Evolutionary conservation across 129 eudicot species (phyloP), one percentile per base, ranked within the genome.

Genomic region (Saposhnikovia divaricata): DNA sequence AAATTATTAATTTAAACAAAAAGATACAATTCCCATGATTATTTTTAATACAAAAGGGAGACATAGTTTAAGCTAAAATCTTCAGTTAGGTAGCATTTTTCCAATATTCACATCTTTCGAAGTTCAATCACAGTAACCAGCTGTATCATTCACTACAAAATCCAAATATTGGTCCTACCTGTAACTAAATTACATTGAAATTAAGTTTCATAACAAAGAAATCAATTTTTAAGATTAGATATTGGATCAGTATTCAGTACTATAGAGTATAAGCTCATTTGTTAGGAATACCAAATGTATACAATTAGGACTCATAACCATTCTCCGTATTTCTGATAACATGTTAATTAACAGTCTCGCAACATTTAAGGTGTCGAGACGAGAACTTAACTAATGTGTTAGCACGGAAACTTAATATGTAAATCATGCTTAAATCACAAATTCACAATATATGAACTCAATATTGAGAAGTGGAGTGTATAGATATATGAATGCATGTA

Each of bases 401-500:
- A 2, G 4, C 5, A 23, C 4, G 4, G 2, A 21, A 55, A 6
- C 27, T 55, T 21, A 55, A 55, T 6, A 50, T 50, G 18, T 16
- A 48, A 14, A 14, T 48, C 53, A 13, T 48, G 53, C 53, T 48
- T 13, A 48, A 13, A 48, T 48, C 16, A 12, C 16, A 46, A 34
- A 34, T 34, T 11, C 0, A 46, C 16, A 13, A 14, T 3, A 48
- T 3, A 48, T 3, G 7, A 51, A 51, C 8, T 51, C n/a, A 51
- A 51, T 5, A 18, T 18, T 5, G 5, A 51, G n/a, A 51, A 53
- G 21, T 34, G 21, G 25, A 51, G 63, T 5, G 63, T 53, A 21
- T 0, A 27, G 2, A 57, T 6, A 51, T 55, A 57, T 21, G 31
- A 23, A 61, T 57, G 66, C 66, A 57, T n/a, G 34, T 91, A 95